These are phyloP conservation scores for Bromus sterilis DNA, from an alignment of 176 grass and related monocot genomes.

Conservation along the genomic window DNA sequence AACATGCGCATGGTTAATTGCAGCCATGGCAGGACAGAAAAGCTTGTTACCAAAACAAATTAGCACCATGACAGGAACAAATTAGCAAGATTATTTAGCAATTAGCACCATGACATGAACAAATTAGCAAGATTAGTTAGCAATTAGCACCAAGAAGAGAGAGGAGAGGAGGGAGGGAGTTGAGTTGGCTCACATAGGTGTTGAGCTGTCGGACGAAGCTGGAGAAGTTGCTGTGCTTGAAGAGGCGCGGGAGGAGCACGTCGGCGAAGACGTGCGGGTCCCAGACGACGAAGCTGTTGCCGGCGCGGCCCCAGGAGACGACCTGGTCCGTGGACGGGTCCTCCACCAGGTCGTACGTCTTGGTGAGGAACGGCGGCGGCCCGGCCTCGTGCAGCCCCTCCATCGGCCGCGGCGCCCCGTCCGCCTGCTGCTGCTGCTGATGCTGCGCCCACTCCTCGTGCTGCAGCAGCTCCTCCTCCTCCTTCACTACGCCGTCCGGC, in stretches of 20 bases:
- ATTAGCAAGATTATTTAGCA: background rate
- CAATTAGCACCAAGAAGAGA: background rate
- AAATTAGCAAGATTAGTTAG: background rate
- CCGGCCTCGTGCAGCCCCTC: constrained; percentile 68
- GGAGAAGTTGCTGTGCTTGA: constrained; percentile 88
- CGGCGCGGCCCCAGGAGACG: constrained; percentile 51
- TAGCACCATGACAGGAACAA: background rate
- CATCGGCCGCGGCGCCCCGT: constrained; percentile 38
- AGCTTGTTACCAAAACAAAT: background rate
- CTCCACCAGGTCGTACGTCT: constrained; percentile 77
- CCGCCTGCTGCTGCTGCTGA: background rate
- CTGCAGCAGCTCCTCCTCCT: constrained; percentile 15
- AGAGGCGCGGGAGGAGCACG: constrained; percentile 55
- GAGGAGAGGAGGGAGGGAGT: too few relatives aligned
- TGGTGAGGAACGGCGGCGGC: constrained; percentile 70
- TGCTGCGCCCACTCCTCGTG: background rate
- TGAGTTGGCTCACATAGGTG: constrained; percentile 48
- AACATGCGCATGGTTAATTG: background rate
- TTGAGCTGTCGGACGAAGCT: constrained; percentile 91
- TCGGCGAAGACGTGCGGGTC: constrained; percentile 67
- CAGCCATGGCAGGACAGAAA: background rate
- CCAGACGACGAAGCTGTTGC: constrained; percentile 79
- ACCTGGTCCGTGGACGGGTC: constrained; percentile 50
- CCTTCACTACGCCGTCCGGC: constrained; percentile 39
- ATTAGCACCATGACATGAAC: background rate